phyloP scores from a whole-genome alignment of 306 rosid species.

The Fagus crenata region DNA sequence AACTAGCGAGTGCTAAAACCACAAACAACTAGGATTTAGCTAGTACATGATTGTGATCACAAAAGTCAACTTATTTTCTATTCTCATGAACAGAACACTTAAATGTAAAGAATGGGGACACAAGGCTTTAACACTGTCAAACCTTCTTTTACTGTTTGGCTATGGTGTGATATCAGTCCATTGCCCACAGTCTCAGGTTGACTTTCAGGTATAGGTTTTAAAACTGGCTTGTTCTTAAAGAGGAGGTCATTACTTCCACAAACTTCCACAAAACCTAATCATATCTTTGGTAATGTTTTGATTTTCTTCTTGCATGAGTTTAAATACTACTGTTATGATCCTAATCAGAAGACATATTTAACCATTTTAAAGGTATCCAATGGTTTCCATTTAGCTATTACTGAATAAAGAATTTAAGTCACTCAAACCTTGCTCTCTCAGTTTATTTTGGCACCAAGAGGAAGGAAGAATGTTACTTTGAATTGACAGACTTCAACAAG shows the following conservation, averaged over 20 bases:
- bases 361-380: background rate
- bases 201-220: background rate
- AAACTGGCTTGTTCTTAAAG: background rate
- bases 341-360: background rate
- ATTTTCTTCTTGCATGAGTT: background rate
- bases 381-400: background rate
- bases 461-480: background rate
- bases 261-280: background rate
- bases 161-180: background rate
- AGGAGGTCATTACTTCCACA: background rate
- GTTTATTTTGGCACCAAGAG: constrained; percentile 1
- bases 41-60: background rate
- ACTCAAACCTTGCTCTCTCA: background rate
- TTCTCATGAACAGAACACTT: background rate
- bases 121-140: background rate
- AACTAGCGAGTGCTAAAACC: background rate
- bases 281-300: background rate
- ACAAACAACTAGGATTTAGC: background rate
- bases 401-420: background rate
- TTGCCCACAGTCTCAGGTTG: background rate
- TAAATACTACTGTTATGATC: background rate
- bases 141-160: background rate
- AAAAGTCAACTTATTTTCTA: background rate
- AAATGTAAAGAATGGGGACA: background rate
- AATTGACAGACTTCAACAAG: background rate